Percentiles rank a stretch among this genome's conserved stretches.
phyloP scores from a whole-genome alignment of 345 rosid genomes.

The Sonneratia alba region DNA sequence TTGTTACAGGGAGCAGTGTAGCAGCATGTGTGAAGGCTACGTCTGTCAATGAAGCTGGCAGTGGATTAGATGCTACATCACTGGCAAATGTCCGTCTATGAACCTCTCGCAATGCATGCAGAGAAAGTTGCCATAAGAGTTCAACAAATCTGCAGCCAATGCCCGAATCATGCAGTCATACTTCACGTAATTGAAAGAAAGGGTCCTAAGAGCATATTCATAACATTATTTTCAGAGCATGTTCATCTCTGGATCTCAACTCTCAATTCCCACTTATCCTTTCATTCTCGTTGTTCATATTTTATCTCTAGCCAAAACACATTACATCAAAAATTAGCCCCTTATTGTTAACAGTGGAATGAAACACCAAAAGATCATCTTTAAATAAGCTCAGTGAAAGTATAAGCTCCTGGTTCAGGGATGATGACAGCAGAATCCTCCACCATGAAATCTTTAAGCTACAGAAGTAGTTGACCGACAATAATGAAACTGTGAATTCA shows the following conservation, averaged over 20 bases:
- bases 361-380: neutral
- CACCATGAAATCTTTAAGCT: neutral
- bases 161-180: neutral
- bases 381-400: neutral
- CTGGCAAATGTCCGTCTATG: constrained; percentile 86
- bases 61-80: constrained; percentile 74
- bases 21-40: constrained; percentile 98
- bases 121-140: constrained; percentile 95
- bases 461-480: neutral
- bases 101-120: constrained; percentile 95
- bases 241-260: neutral
- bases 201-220: neutral
- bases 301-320: neutral
- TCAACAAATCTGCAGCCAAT: constrained; percentile 81
- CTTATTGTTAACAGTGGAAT: neutral
- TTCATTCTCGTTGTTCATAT: neutral
- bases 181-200: neutral
- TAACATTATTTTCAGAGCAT: neutral
- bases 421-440: neutral
- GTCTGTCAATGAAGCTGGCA: constrained; percentile 93
- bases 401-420: neutral
- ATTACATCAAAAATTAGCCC: neutral
- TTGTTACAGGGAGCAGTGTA: constrained; percentile 92
- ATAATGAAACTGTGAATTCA: constrained; percentile 1
- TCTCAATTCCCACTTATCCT: neutral